Percentiles rank a stretch among this genome's conserved stretches.
Evolutionary conservation across 1,139 yeast species (phyloP).

Genomic region (Hansenula anomala): DNA sequence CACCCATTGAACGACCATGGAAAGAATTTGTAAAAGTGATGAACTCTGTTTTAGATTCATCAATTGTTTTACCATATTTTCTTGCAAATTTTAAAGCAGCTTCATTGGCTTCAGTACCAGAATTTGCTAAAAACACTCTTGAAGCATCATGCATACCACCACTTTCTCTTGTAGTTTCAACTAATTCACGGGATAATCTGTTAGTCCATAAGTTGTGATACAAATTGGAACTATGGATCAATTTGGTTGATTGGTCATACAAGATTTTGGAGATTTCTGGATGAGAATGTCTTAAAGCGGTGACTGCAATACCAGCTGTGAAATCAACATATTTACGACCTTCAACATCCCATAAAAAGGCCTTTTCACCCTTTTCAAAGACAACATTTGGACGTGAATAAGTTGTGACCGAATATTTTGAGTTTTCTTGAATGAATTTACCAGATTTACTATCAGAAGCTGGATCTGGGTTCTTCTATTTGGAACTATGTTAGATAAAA

Average conservation of each 20-base stretch:
- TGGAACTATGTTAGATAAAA: no score
- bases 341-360: conserved; percentile 71
- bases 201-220: conserved; percentile 85
- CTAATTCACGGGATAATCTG: conserved; percentile 65
- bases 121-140: conserved; percentile 82
- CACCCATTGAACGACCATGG: conserved; percentile 95
- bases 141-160: conserved; percentile 83
- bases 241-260: conserved; percentile 62
- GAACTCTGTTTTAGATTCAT: conserved; percentile 61
- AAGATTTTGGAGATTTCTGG: conserved; percentile 67
- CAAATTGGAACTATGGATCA: conserved; percentile 82
- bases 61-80: conserved; percentile 61
- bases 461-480: conserved; percentile 9
- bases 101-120: conserved; percentile 97
- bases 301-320: conserved; percentile 94
- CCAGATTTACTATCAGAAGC: conserved; percentile 21
- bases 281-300: conserved; percentile 87
- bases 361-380: conserved; percentile 68
- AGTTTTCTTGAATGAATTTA: conserved; percentile 32
- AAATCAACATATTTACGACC: conserved; percentile 80
- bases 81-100: conserved; percentile 96
- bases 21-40: conserved; percentile 85
- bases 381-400: conserved; percentile 76
- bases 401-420: conserved; percentile 71
- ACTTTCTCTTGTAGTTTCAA: conserved; percentile 58